Conservation (phyloP, 2,329 filamentous ascomycete genomes). For the Neophaeococcomyces aloes region DNA sequence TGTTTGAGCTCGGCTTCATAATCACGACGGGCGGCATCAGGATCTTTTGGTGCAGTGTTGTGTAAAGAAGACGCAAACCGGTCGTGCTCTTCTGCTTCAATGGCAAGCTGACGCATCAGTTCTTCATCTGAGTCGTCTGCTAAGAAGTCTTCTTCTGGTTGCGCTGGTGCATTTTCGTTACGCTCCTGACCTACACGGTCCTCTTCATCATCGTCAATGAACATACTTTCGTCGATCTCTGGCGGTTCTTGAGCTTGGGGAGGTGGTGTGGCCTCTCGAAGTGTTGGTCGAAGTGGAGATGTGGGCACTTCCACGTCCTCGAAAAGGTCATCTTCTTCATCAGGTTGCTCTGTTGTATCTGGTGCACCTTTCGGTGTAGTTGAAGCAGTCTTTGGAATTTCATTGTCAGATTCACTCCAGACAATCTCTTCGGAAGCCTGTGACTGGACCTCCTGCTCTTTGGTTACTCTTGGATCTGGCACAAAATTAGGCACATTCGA, state of each 20-base stretch:
- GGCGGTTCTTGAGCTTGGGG: constrained; percentile 10
- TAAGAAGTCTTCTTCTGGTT: constrained; percentile 54
- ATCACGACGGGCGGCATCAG: constrained; percentile 58
- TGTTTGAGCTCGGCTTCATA: constrained; percentile 83
- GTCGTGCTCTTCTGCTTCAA: constrained; percentile 87
- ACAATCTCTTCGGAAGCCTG: constrained; percentile 22
- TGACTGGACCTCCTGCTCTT: constrained; percentile 8
- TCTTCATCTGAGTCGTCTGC: constrained; percentile 70
- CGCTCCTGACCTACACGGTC: constrained; percentile 22
- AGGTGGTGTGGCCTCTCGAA: constrained; percentile 19
- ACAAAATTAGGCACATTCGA: constrained; percentile 14
- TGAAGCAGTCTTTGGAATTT: constrained; percentile 12
- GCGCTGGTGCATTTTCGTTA: constrained; percentile 24
- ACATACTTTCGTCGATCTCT: constrained; percentile 5
- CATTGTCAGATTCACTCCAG: constrained; percentile 26
- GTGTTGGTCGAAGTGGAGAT: constrained; percentile 3
- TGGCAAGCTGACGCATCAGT: constrained; percentile 70
- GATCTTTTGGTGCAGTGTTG: constrained; percentile 43
- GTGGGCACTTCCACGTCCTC: constrained; percentile 13
- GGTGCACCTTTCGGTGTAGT: not conserved
- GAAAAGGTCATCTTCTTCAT: constrained; percentile 16
- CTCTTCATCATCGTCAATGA: constrained; percentile 6
- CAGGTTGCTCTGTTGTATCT: constrained; percentile 15
- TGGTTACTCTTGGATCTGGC: constrained; percentile 9
- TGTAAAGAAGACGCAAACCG: constrained; percentile 84